These are phyloP conservation scores for Trichoderma guizhouense DNA, from an alignment of 2,329 filamentous ascomycete species.

Conservation along the genomic window DNA sequence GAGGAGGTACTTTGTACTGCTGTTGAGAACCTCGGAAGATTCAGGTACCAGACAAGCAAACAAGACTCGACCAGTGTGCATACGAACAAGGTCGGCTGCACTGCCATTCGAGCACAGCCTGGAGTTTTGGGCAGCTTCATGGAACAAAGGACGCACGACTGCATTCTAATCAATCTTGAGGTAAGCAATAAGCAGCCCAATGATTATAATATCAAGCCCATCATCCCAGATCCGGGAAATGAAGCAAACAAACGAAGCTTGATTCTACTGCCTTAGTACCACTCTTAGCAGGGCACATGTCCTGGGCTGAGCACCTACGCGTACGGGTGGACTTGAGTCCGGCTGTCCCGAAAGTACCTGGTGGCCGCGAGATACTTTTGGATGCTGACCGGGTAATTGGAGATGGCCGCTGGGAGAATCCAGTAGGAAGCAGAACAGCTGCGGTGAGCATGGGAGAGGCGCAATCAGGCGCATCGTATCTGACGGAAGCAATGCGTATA, in stretches of 20 bases:
- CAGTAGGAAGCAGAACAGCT: background rate
- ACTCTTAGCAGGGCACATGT: background rate
- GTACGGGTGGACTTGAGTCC: conserved; percentile 5
- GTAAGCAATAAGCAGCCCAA: conserved; percentile 12
- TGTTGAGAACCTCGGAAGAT: background rate
- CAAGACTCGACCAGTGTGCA: background rate
- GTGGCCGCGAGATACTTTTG: background rate
- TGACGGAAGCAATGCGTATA: background rate
- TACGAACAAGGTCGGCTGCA: background rate
- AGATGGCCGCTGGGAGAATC: background rate
- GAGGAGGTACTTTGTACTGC: background rate
- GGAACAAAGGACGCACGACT: background rate
- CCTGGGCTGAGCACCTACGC: conserved; percentile 2
- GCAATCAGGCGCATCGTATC: background rate
- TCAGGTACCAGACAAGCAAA: background rate
- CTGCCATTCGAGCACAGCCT: background rate
- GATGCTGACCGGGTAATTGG: conserved; percentile 4
- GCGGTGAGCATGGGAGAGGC: background rate
- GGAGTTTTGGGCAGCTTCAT: background rate
- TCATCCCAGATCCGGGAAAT: background rate
- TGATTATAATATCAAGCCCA: background rate
- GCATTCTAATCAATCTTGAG: background rate
- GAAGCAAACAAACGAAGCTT: background rate
- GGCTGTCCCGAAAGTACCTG: conserved; percentile 15
- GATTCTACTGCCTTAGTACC: background rate